Base-by-base conservation (phyloP, 1,139 yeast genomes). In the Candida mesenterica region DNA sequence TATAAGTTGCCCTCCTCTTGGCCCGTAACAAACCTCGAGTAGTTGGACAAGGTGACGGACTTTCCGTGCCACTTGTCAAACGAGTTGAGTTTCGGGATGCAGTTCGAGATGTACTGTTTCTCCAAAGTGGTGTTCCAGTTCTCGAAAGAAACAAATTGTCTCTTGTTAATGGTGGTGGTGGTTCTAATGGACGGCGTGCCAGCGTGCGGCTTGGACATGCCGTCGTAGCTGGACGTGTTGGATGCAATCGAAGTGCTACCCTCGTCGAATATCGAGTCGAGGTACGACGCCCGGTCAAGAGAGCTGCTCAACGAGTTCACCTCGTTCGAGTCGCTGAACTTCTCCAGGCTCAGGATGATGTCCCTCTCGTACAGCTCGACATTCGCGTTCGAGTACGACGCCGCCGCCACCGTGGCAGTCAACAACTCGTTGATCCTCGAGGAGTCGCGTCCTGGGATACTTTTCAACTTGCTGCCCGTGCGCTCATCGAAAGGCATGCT, bases 31-130 rank as follows among this genome's bases (percentile, higher is more conserved):
- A 33, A 28, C 8, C 36, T 36, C 20, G 51, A 44, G 39, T 38
- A 60, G 40, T 64, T 59, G 26, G 71, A 59, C 10, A 69, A 40
- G 2, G 70, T 65, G 10, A 68, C 36, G 23, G 44, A 40, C 31
- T 42, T 47, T 4, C 68, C 66, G 29, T 43, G 52, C 75, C 75
- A 69, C 38, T 52, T 59, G 44, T 68, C 75, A 43, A 41, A 68
- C 10, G 72, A 61, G 42, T 67, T 66, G 37, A 69, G 55, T 32
- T 50, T 56, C 3, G 73, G 72, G 16, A 68, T 50, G 46, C 75
- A 67, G 39, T 62, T 61, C 35, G 63, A 59, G 15, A 68, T 65
- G 45, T 60, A 65, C 41, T 58, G 63, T 38, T 61, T 62, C 38
- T 68, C 74, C 25, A 57, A 42, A 3, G 58, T 42, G 25, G 59